Base-by-base conservation (phyloP, 768 basidiomycete genomes). In the Lactarius quietus region DNA sequence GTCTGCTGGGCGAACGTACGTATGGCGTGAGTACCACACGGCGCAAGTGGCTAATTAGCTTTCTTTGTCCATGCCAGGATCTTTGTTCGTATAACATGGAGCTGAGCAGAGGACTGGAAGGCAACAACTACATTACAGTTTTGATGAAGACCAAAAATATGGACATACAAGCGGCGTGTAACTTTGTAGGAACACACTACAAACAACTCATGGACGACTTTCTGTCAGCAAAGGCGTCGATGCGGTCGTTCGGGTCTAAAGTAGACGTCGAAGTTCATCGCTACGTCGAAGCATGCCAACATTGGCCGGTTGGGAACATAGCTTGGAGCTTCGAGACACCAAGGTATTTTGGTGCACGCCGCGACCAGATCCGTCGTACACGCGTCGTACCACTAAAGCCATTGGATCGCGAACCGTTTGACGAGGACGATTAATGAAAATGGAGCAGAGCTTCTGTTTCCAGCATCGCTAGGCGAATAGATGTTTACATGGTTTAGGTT, bases 1-100 rank as follows among this genome's bases (percentile, higher is more conserved):
- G 83, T 90, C 60, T 85, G 83, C 74, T 89, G 84, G 86, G 77
- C 87, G 26, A 90, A 90, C 73, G 88, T 89, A 66, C 74, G 83
- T 75, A 31, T 35, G 43, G 18, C 55, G 52, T 28, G 26, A 10
- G 26, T 31, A 31, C 51, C n/a, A 9, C 23, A 18, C 23, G 35
- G 31, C 9, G 7, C 14, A 6, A 38, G 29, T 31, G 43, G 56
- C 45, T 68, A 4, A 57, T 52, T 39, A 26, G 14, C 20, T 51
- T 36, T 52, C 48, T 31, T 9, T 33, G 20, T 61, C 67, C 57
- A 2, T 48, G 33, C 53, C 70, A 88, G 87, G 87, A 90, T 66
- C 74, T 89, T 18, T 88, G 87, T 70, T 88, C 86, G 9, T 90
- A 89, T 74, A 84, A 87, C 73, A 84, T 87, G 82, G 88, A 91